Conservation (phyloP, 148 eudicot species). For the Vaccinium myrtillus region DNA sequence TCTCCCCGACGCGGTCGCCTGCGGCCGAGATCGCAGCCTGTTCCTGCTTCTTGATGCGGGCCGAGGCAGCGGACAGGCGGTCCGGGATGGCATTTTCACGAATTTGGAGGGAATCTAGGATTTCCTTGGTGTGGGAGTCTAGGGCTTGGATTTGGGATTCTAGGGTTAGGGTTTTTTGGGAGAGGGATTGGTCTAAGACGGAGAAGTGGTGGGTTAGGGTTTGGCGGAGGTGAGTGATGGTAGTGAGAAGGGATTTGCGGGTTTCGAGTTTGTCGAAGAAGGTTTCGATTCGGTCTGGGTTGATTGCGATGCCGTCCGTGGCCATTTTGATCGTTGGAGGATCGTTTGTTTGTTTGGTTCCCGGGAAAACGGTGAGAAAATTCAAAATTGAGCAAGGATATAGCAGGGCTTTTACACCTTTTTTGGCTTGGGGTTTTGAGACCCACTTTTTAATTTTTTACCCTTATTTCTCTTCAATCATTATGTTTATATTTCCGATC, state of each 20-base stretch:
- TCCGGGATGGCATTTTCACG: slow-evolving; percentile 44
- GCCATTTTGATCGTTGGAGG: background rate
- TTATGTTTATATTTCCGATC: too few relatives aligned
- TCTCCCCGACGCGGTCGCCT: background rate
- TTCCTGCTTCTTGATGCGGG: slow-evolving; percentile 26
- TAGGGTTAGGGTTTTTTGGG: slow-evolving; percentile 36
- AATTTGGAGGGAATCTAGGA: slow-evolving; percentile 23
- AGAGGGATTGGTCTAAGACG: slow-evolving; percentile 29
- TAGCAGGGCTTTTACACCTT: too few relatives aligned
- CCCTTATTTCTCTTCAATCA: too few relatives aligned
- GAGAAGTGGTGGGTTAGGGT: slow-evolving; percentile 45
- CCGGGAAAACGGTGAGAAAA: slow-evolving; percentile 1
- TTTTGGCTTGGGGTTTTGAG: too few relatives aligned
- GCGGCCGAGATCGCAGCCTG: slow-evolving; percentile 20
- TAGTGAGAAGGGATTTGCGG: slow-evolving; percentile 31
- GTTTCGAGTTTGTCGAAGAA: slow-evolving; percentile 44
- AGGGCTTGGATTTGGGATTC: slow-evolving; percentile 39
- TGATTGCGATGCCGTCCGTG: background rate
- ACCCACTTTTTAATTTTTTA: too few relatives aligned
- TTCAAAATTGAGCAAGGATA: too few relatives aligned
- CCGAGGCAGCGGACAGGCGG: slow-evolving; percentile 17
- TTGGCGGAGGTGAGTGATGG: slow-evolving; percentile 39
- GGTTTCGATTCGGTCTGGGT: slow-evolving; percentile 24
- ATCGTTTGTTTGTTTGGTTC: background rate
- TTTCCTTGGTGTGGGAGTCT: slow-evolving; percentile 18